These are phyloP conservation scores for Hymenoscyphus scutula DNA, from an alignment of 2,329 filamentous ascomycete species.

Conservation along the genomic window DNA sequence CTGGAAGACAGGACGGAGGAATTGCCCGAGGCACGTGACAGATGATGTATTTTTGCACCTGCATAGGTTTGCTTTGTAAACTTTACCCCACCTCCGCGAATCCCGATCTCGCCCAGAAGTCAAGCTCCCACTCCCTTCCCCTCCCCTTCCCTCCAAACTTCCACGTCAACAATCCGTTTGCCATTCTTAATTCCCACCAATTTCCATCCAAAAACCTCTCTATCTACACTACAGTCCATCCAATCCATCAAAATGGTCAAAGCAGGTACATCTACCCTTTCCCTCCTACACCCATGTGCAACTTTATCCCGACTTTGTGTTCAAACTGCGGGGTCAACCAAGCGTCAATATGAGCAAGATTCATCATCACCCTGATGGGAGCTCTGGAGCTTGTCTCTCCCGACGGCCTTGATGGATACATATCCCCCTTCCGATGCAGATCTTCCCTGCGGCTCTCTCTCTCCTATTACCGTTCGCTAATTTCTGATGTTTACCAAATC, in stretches of 20 bases:
- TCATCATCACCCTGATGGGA: slow-evolving; percentile 23
- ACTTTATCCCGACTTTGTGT: slow-evolving; percentile 3
- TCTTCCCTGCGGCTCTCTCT: background rate
- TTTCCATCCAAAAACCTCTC: background rate
- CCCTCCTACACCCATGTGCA: slow-evolving; percentile 10
- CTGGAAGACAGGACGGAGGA: no score
- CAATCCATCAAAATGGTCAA: slow-evolving; percentile 88
- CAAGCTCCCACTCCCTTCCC: background rate
- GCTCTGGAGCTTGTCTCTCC: no score
- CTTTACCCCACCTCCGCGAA: background rate
- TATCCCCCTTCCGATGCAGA: slow-evolving; percentile 24
- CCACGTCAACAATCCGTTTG: background rate
- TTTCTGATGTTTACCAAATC: background rate
- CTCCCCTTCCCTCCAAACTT: background rate
- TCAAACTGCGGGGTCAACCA: slow-evolving; percentile 34
- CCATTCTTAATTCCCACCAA: background rate
- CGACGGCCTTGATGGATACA: slow-evolving; percentile 47
- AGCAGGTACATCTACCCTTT: slow-evolving; percentile 66
- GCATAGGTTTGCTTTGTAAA: slow-evolving; percentile 6
- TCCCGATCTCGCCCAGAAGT: background rate
- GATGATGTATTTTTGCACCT: background rate
- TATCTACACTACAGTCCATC: slow-evolving; percentile 17
- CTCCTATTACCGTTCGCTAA: background rate
- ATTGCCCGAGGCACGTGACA: background rate
- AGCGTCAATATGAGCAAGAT: slow-evolving; percentile 63